phyloP scores from a whole-genome alignment of 1,284 basidiomycete genomes.

The Moesziomyces sp. region DNA sequence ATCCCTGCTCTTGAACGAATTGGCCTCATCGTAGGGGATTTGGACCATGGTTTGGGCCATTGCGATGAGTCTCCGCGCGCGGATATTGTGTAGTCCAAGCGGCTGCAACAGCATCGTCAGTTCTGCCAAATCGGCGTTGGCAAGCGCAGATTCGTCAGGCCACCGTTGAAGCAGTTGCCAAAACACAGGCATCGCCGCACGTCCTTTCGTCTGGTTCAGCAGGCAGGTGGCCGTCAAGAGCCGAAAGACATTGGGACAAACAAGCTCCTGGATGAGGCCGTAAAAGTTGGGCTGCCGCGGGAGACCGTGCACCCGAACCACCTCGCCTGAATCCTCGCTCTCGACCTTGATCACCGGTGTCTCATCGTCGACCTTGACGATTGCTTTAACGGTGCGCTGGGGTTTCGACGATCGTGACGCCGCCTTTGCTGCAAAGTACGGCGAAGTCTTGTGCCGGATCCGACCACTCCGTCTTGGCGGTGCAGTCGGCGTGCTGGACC shows the following conservation, averaged over 20 bases:
- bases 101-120: conserved; percentile 32
- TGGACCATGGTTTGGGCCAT: conserved; percentile 34
- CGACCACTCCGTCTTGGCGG: conserved; percentile 15
- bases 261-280: conserved; percentile 44
- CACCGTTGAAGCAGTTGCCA: conserved; percentile 30
- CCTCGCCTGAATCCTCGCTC: neutral
- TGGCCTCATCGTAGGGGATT: conserved; percentile 26
- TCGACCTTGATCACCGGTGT: neutral
- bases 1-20: conserved; percentile 23
- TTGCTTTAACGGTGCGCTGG: neutral
- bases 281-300: conserved; percentile 30
- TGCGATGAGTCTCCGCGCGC: conserved; percentile 25
- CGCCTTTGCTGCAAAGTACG: conserved; percentile 14
- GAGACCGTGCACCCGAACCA: conserved; percentile 26
- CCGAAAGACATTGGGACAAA: conserved; percentile 40
- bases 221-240: conserved; percentile 40
- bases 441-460: conserved; percentile 15
- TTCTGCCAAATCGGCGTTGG: conserved; percentile 18
- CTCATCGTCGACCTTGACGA: neutral
- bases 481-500: too few relatives aligned
- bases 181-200: conserved; percentile 38
- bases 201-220: conserved; percentile 44
- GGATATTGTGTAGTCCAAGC: conserved; percentile 35
- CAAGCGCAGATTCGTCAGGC: conserved; percentile 27
- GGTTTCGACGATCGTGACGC: too few relatives aligned